Conservation (phyloP, 208 protist species). For the Trypanosoma scelopori region DNA sequence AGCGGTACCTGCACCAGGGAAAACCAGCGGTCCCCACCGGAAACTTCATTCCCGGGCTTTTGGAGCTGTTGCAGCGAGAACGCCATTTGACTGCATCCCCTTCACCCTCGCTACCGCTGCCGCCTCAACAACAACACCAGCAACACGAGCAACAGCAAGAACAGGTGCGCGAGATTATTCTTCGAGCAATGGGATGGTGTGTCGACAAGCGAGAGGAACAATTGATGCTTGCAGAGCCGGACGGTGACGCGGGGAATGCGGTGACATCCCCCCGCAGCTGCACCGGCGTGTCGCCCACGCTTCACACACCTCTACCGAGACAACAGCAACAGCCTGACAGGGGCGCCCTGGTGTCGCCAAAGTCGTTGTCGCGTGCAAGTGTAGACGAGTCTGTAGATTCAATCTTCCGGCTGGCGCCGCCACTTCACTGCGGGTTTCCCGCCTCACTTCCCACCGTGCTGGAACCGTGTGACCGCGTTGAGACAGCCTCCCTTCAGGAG, state of each 20-base stretch:
- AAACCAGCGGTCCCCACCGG: slow-evolving; percentile 1
- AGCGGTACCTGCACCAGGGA: slow-evolving; percentile 35
- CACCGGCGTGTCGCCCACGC: not conserved
- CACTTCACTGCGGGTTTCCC: not conserved
- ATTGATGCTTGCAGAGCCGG: not conserved
- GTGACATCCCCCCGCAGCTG: not conserved
- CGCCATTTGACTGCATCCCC: not conserved
- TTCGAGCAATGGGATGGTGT: slow-evolving; percentile 58
- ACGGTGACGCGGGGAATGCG: not conserved
- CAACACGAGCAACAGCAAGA: no score
- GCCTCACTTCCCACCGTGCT: not conserved
- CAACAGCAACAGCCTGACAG: slow-evolving; percentile 7
- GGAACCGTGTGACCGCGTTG: slow-evolving; percentile 47
- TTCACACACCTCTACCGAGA: not conserved
- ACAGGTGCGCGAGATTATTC: slow-evolving; percentile 35
- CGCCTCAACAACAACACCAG: not conserved
- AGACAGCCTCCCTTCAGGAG: slow-evolving; percentile 51
- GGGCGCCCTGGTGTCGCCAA: not conserved
- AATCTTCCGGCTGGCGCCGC: not conserved
- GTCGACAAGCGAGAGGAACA: slow-evolving; percentile 12
- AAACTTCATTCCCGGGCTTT: slow-evolving; percentile 18
- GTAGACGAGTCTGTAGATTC: slow-evolving; percentile 6
- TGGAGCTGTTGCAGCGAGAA: slow-evolving; percentile 24
- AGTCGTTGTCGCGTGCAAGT: slow-evolving; percentile 5
- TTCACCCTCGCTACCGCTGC: not conserved